These are phyloP conservation scores for Xylariales sp. DNA, from an alignment of 2,329 filamentous ascomycete species.

Conservation along the genomic window DNA sequence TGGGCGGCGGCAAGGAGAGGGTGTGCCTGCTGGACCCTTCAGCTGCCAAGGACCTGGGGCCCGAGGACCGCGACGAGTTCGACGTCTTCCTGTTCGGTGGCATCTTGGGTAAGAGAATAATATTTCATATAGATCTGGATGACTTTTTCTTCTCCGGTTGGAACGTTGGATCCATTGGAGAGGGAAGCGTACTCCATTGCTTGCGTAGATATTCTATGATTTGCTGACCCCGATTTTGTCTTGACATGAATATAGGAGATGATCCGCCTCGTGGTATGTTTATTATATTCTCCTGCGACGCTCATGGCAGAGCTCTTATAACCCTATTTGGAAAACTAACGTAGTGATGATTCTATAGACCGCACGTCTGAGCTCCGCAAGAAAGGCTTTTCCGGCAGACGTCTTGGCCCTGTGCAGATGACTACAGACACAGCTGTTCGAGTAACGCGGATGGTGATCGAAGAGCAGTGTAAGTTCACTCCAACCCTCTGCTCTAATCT, in stretches of 20 bases:
- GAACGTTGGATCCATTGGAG: no score
- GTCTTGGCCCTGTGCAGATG: conserved; percentile 93
- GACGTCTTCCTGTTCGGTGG: conserved; percentile 94
- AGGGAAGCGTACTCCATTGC: not conserved
- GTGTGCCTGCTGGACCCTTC: conserved; percentile 89
- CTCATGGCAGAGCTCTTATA: no score
- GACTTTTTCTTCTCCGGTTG: no score
- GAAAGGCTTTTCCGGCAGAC: conserved; percentile 84
- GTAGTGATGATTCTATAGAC: conserved; percentile 54
- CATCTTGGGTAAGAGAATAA: conserved; percentile 81
- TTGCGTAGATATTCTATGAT: no score
- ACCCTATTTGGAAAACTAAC: no score
- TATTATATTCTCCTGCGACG: no score
- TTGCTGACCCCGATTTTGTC: no score
- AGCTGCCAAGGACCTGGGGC: conserved; percentile 74
- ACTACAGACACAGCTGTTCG: conserved; percentile 96
- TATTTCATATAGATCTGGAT: no score
- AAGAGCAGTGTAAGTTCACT: conserved; percentile 66
- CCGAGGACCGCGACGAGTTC: conserved; percentile 77
- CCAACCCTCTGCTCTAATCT: not conserved
- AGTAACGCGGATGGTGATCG: conserved; percentile 84
- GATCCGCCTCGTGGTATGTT: conserved; percentile 82
- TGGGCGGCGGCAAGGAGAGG: conserved; percentile 57
- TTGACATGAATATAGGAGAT: conserved; percentile 69
- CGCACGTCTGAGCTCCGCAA: conserved; percentile 92